Evolutionary conservation across 257 asterid genomes (phyloP).

Genomic region (Gentiana macrophylla): DNA sequence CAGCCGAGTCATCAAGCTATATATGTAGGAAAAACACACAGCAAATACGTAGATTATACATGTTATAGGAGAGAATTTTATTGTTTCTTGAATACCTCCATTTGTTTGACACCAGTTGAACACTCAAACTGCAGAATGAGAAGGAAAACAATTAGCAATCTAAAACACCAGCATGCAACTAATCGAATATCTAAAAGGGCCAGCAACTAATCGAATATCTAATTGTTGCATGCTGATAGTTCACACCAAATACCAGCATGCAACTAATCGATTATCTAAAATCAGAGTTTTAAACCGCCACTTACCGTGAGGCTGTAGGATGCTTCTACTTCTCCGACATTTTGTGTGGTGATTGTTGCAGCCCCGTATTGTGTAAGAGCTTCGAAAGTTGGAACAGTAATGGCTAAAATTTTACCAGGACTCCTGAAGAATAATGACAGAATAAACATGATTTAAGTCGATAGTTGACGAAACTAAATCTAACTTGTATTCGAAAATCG

Average conservation of each 20-base stretch:
- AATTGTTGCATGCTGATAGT: too few relatives aligned
- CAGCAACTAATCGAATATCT: too few relatives aligned
- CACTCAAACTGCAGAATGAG: slow-evolving; percentile 79
- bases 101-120: slow-evolving; percentile 74
- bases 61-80: too few relatives aligned
- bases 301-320: slow-evolving; percentile 92
- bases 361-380: slow-evolving; percentile 88
- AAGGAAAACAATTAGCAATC: neutral
- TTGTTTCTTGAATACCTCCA: slow-evolving; percentile 56
- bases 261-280: too few relatives aligned
- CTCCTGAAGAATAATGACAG: slow-evolving; percentile 43
- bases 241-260: too few relatives aligned
- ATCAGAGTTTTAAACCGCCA: neutral
- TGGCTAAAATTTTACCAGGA: slow-evolving; percentile 74
- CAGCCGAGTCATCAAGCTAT: too few relatives aligned
- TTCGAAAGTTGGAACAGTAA: slow-evolving; percentile 78
- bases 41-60: too few relatives aligned
- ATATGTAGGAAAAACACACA: too few relatives aligned
- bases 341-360: slow-evolving; percentile 77
- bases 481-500: neutral
- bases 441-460: neutral
- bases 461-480: neutral
- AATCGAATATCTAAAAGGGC: too few relatives aligned
- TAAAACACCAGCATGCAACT: too few relatives aligned
- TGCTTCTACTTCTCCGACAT: slow-evolving; percentile 91